phyloP scores from a whole-genome alignment of 352 stramenopile species.

The Globisporangium iwayamae region DNA sequence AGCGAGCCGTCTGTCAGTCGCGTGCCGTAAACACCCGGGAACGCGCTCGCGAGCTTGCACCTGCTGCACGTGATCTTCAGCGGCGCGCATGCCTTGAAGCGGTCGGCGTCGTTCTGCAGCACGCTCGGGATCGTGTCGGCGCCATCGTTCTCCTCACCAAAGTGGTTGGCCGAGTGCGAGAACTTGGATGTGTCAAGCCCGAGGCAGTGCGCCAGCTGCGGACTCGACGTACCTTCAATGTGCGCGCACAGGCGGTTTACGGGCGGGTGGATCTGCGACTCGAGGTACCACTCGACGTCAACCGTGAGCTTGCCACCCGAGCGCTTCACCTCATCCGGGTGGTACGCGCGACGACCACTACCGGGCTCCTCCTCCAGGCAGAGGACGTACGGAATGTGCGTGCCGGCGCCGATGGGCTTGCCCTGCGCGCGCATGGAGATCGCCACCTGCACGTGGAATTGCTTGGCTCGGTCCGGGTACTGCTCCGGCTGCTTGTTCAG shows the following conservation, averaged over 20 bases:
- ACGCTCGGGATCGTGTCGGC: constrained; percentile 86
- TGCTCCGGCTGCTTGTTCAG: constrained; percentile 99
- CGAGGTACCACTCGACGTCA: constrained; percentile 97
- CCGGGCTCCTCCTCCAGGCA: constrained; percentile 86
- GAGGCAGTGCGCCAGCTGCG: constrained; percentile 94
- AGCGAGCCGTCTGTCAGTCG: constrained; percentile 27
- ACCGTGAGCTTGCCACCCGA: constrained; percentile 83
- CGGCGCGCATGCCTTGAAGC: constrained; percentile 85
- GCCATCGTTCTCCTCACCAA: constrained; percentile 83
- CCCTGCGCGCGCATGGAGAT: constrained; percentile 93
- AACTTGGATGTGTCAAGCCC: constrained; percentile 96
- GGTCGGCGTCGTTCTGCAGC: constrained; percentile 82
- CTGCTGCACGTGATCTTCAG: constrained; percentile 70
- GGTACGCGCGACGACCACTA: constrained; percentile 71
- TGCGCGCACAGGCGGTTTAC: constrained; percentile 98
- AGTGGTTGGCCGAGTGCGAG: constrained; percentile 69
- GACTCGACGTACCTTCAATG: constrained; percentile 96
- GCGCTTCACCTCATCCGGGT: constrained; percentile 83
- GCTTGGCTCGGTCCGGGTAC: constrained; percentile 95
- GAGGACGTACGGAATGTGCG: constrained; percentile 99
- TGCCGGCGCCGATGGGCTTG: constrained; percentile 96
- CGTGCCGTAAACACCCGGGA: constrained; percentile 68
- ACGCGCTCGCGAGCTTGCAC: constrained; percentile 64
- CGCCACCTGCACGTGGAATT: constrained; percentile 98
- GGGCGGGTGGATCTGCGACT: constrained; percentile 95